phyloP scores from a whole-genome alignment of 1,284 basidiomycete genomes.

The Athelia psychrophila region DNA sequence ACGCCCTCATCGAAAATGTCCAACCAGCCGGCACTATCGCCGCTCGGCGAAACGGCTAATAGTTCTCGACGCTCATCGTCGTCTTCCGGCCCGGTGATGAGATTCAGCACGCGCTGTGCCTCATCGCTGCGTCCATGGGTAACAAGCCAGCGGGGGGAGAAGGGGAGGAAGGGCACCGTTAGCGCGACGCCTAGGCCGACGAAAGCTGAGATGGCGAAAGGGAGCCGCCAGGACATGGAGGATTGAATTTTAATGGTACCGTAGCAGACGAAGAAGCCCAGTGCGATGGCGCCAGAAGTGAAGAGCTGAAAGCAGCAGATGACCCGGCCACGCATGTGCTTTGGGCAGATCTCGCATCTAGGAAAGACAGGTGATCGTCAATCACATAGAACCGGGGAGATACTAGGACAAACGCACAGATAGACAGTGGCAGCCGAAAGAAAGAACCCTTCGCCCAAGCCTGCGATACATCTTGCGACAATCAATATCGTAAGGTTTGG shows the following conservation, averaged over 20 bases:
- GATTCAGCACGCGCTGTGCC: not conserved
- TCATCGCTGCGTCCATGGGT: not conserved
- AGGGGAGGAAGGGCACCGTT: not conserved
- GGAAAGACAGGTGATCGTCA: too few relatives aligned
- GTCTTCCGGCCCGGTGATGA: too few relatives aligned
- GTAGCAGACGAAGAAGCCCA: not conserved
- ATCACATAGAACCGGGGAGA: too few relatives aligned
- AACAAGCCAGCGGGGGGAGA: not conserved
- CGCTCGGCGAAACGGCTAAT: too few relatives aligned
- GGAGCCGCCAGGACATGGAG: not conserved
- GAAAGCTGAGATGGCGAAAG: not conserved
- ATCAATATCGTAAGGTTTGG: not conserved
- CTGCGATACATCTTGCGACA: not conserved
- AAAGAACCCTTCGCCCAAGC: not conserved
- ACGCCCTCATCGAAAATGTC: too few relatives aligned
- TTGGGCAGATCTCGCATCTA: slow-evolving; percentile 1
- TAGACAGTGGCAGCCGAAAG: not conserved
- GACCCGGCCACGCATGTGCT: not conserved
- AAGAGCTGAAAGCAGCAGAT: not conserved
- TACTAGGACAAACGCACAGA: not conserved
- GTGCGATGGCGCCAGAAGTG: not conserved
- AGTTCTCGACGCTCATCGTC: too few relatives aligned
- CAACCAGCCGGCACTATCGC: too few relatives aligned
- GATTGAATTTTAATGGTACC: not conserved
- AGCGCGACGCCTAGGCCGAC: not conserved